Base-by-base conservation (phyloP, 1,284 basidiomycete genomes). In the Fomitopsis pinicola region DNA sequence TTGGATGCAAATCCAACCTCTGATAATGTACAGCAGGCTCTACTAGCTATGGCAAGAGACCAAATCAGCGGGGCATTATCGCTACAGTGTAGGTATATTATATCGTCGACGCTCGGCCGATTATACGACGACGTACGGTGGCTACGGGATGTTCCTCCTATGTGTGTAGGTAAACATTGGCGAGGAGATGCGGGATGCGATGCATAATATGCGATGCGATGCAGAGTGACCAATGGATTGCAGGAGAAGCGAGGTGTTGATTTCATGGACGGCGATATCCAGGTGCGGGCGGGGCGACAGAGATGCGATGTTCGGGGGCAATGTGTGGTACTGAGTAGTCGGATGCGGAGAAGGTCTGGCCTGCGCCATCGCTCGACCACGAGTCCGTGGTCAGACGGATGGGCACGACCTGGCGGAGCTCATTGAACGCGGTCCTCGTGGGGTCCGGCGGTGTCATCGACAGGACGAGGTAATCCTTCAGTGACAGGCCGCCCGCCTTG, bases 401-500 rank as follows among this genome's bases (percentile, higher is more conserved):
- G 12, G 87, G 86, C 17, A 89, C 74, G 28, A 82, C 77, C 59
- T 82, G 77, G 12, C 88, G 80, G 38, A 89, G 73, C 56, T 87
- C 85, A 57, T 69, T 72, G 71, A 89, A 88, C 0, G 82, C 78
- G 3, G 82, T 77, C 66, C 82, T 84, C 17, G 72, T 68, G 9
- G 78, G 76, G 60, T 89, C 84, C 5, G 79, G 77, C 4, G 88
- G 86, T 0, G 75, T 78, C 71, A 88, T 77, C 0, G 82, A 82
- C 19, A 91, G 73, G 28, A 89, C 75, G 55, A 91, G 72, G 69
- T 78, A 88, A 66, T 91, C 89, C 85, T 83, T 83, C 48, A 89
- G 81, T n/a, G 76, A 80, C 38, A 91, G 75, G 5, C 87, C 88
- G 35, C 82, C 82, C 2, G 86, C 85, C 68, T 75, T 84, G 73